phyloP scores from a whole-genome alignment of 345 rosid species.

The Boechera stricta region DNA sequence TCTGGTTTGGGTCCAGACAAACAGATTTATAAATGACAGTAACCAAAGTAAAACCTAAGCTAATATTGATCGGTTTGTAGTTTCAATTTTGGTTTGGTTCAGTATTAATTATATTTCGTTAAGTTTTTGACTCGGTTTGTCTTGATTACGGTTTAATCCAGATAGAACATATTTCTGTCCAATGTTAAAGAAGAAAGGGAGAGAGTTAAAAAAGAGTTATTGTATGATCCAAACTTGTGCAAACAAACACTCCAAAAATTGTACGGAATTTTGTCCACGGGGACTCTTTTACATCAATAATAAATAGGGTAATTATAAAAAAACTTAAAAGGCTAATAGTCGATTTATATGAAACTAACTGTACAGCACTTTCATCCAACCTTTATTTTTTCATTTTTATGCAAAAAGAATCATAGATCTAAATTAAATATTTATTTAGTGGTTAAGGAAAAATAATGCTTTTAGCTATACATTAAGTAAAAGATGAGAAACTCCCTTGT shows the following conservation, averaged over 20 bases:
- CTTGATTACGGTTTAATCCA: not conserved
- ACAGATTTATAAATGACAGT: not conserved
- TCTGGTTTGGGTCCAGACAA: not conserved
- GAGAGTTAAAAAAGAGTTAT: not conserved
- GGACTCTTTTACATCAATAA: not conserved
- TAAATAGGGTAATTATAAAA: not conserved
- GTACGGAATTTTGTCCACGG: not conserved
- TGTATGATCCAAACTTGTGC: not conserved
- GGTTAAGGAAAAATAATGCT: conserved; percentile 6
- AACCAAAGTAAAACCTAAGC: conserved; percentile 13
- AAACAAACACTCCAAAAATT: not conserved
- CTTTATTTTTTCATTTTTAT: conserved; percentile 20
- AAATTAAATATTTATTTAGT: conserved; percentile 5
- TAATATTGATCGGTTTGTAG: not conserved
- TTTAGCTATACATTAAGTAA: conserved; percentile 30
- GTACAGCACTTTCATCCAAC: conserved; percentile 24
- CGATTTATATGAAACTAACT: conserved; percentile 17
- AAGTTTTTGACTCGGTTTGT: not conserved
- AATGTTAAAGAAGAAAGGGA: not conserved
- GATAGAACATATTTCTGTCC: not conserved
- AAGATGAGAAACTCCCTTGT: conserved; percentile 33
- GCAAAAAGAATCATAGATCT: conserved; percentile 41
- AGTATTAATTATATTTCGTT: not conserved
- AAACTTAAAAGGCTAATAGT: not conserved
- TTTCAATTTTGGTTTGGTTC: conserved; percentile 18